Percentiles rank a stretch among this genome's conserved stretches.
Evolutionary conservation across 2,329 filamentous ascomycete genomes (phyloP).

Genomic region (Nectriaceae sp.): DNA sequence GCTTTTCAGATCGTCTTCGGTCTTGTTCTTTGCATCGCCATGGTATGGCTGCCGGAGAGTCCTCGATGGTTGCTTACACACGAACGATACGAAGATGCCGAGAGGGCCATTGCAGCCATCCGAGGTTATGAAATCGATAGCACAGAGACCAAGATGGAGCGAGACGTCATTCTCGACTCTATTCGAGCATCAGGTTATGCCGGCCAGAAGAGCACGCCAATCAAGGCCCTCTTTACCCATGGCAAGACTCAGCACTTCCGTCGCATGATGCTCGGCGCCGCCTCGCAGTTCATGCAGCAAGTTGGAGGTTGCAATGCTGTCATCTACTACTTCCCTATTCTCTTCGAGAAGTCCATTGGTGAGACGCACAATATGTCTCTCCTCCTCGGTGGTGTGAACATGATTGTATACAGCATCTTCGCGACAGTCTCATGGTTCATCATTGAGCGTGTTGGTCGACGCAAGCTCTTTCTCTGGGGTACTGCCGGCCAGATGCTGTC

Average conservation of each 20-base stretch:
- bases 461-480: conserved; percentile 48
- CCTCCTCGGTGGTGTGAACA: conserved; percentile 51
- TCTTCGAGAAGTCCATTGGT: conserved; percentile 44
- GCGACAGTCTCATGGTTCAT: conserved; percentile 58
- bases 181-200: conserved; percentile 56
- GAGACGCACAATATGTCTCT: conserved; percentile 47
- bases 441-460: conserved; percentile 47
- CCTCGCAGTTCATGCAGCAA: conserved; percentile 64
- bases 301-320: conserved; percentile 60
- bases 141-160: conserved; percentile 58
- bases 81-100: conserved; percentile 45
- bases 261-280: conserved; percentile 61
- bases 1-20: conserved; percentile 43
- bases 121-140: conserved; percentile 49
- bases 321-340: conserved; percentile 62
- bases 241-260: conserved; percentile 68
- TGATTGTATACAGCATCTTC: conserved; percentile 59
- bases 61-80: conserved; percentile 51
- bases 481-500: conserved; percentile 51
- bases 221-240: conserved; percentile 58
- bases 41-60: conserved; percentile 48
- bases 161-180: conserved; percentile 48
- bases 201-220: conserved; percentile 46
- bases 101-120: conserved; percentile 30
- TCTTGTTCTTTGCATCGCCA: conserved; percentile 43